Evolutionary conservation across 768 basidiomycete species (phyloP).

Genomic region (Lyophyllum shimeji): DNA sequence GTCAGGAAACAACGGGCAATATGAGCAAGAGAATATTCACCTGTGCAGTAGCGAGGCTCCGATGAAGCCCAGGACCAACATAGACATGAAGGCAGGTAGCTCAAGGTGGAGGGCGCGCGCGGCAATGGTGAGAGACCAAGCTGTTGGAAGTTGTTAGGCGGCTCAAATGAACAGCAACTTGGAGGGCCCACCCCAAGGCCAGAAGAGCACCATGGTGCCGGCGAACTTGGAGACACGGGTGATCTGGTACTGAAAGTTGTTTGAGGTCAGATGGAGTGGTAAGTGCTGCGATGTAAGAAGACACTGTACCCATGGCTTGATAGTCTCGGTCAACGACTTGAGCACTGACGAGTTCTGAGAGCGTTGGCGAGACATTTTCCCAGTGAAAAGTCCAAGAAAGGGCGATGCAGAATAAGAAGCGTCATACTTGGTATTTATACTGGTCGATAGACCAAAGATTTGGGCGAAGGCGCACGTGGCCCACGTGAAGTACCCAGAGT

Average conservation of each 20-base stretch:
- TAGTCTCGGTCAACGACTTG: slow-evolving; percentile 9
- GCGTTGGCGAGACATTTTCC: neutral
- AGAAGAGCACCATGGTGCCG: slow-evolving; percentile 21
- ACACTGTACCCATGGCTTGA: slow-evolving; percentile 16
- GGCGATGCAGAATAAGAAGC: neutral
- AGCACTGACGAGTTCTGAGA: slow-evolving; percentile 7
- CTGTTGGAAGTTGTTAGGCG: neutral
- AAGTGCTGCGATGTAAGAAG: too few relatives aligned
- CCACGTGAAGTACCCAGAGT: neutral
- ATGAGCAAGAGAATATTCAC: slow-evolving; percentile 1
- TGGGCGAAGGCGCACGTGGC: neutral
- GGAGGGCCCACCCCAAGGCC: slow-evolving; percentile 16
- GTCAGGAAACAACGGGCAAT: neutral
- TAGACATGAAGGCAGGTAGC: slow-evolving; percentile 5
- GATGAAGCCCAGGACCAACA: slow-evolving; percentile 14
- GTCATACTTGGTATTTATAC: neutral
- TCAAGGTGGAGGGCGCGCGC: slow-evolving; percentile 14
- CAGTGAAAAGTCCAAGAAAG: neutral
- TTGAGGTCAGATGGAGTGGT: neutral
- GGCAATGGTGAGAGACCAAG: slow-evolving; percentile 20
- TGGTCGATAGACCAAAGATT: neutral
- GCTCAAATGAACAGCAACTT: neutral
- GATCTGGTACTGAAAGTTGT: slow-evolving; percentile 4
- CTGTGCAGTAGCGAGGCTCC: slow-evolving; percentile 19
- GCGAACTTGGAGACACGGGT: slow-evolving; percentile 20